Percentiles rank a stretch among this genome's conserved stretches.
Conservation (phyloP, 2,329 filamentous ascomycete genomes). For the Phialemoniopsis sp. region DNA sequence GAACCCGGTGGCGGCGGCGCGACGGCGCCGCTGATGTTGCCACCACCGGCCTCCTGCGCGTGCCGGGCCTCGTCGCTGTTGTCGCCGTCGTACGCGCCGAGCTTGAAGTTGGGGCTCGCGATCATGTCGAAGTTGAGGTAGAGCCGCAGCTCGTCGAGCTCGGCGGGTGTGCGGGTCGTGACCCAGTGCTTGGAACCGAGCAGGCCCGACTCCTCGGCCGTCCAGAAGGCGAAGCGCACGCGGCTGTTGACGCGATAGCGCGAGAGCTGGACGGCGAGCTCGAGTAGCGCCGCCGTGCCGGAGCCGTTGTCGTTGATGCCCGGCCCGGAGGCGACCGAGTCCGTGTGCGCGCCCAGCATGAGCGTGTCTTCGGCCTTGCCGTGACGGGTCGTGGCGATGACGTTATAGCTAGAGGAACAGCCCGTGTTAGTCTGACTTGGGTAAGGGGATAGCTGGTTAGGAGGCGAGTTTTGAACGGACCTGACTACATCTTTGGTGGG, state of each 20-base stretch:
- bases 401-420: slow-evolving; percentile 46
- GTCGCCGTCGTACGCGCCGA: slow-evolving; percentile 42
- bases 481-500: no score
- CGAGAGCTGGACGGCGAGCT: slow-evolving; percentile 55
- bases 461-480: no score
- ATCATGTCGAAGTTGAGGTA: slow-evolving; percentile 58
- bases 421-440: no score
- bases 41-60: no score
- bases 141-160: slow-evolving; percentile 44
- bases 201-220: slow-evolving; percentile 51
- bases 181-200: slow-evolving; percentile 54
- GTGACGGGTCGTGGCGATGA: slow-evolving; percentile 54
- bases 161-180: slow-evolving; percentile 32
- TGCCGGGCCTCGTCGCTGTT: slow-evolving; percentile 43
- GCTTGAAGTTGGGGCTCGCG: slow-evolving; percentile 39
- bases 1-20: slow-evolving; percentile 52
- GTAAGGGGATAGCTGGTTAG: no score
- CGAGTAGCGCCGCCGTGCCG: slow-evolving; percentile 53
- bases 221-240: slow-evolving; percentile 60
- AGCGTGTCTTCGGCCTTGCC: slow-evolving; percentile 57
- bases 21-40: no score
- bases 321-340: slow-evolving; percentile 56
- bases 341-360: slow-evolving; percentile 56
- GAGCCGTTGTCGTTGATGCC: slow-evolving; percentile 66
- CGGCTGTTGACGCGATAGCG: slow-evolving; percentile 50